Evolutionary conservation across 106 monocot species (phyloP).

Genomic region (Narthecium ossifragum): DNA sequence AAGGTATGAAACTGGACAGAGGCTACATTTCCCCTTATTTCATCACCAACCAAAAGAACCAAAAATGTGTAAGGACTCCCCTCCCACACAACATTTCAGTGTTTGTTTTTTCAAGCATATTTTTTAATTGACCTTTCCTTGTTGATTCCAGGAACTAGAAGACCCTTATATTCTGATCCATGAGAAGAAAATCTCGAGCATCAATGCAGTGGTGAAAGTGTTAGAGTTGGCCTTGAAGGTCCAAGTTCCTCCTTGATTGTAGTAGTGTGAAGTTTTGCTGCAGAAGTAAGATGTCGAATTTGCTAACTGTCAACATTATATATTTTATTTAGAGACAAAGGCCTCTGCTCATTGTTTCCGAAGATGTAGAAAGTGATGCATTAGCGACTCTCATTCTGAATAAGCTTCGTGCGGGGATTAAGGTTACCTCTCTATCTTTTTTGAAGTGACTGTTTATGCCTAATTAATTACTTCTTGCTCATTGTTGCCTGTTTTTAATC

Average conservation of each 20-base stretch:
- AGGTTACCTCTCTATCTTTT: too few relatives aligned
- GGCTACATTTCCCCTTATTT: slow-evolving; percentile 99
- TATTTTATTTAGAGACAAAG: slow-evolving; percentile 64
- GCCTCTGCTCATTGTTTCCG: slow-evolving; percentile 47
- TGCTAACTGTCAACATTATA: background rate
- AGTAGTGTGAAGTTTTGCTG: background rate
- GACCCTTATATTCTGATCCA: slow-evolving; percentile 29
- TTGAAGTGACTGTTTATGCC: too few relatives aligned
- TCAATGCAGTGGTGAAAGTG: slow-evolving; percentile 29
- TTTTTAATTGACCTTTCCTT: too few relatives aligned
- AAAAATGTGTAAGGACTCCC: slow-evolving; percentile 78
- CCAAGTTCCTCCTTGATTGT: too few relatives aligned
- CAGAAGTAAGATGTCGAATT: background rate
- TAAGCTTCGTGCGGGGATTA: slow-evolving; percentile 87
- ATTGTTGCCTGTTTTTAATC: too few relatives aligned
- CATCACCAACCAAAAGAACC: slow-evolving; percentile 85
- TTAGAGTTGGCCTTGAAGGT: slow-evolving; percentile 35
- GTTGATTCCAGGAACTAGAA: slow-evolving; percentile 37
- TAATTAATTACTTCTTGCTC: too few relatives aligned
- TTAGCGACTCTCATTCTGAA: slow-evolving; percentile 74
- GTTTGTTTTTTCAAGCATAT: too few relatives aligned
- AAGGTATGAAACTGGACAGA: slow-evolving; percentile 96
- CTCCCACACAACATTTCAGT: background rate
- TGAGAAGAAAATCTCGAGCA: slow-evolving; percentile 28
- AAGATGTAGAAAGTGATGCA: slow-evolving; percentile 21